Base-by-base conservation (phyloP, 495 filamentous ascomycete genomes). In the Trichoderma asperelloides region DNA sequence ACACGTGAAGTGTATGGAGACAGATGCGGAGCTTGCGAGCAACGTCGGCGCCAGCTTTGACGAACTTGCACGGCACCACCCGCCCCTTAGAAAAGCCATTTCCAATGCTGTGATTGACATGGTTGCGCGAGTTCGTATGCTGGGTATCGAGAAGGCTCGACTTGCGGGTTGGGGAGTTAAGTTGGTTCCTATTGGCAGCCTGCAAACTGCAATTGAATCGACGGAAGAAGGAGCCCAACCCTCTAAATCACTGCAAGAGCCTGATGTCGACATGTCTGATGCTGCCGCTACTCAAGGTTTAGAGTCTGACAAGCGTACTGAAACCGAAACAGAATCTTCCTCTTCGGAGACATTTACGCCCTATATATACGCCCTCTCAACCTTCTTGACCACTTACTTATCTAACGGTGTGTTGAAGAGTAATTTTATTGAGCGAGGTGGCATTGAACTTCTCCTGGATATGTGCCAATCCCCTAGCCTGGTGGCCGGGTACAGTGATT, bases 1-100 rank as follows among this genome's bases (percentile, higher is more conserved):
- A 3, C 96, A 99, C 76, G 87, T 98, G 57, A 92, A 91, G 70
- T 84, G 87, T 62, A 77, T 83, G 45, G 93, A 97, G 66, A 80
- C 84, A 7, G 86, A 89, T n/a, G 16, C 27, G 4, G 63, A 64
- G n/a, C 78, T 88, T 40, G 76, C 88, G 2, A 78, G 74, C 47
- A 82, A 82, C 49, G 80, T 98, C 49, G 95, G 96, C 25, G 85
- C 82, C 7, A 89, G 89, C 15, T 96, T 99, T 73, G 96, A 99
- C 74, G 95, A 99, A 73, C 82, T 99, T 67, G 89, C 94, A 37
- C 88, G 95, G 23, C 95, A 99, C 72, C 96, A 99, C 74, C 96
- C 95, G 0, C 81, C 82, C 13, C 79, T 99, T 60, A 92, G 92
- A 67, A 80, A 85, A 33, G 84, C 85, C 15, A 92, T 98, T 67